Conservation (phyloP, 345 rosid species). For the Heritiera fomes region DNA sequence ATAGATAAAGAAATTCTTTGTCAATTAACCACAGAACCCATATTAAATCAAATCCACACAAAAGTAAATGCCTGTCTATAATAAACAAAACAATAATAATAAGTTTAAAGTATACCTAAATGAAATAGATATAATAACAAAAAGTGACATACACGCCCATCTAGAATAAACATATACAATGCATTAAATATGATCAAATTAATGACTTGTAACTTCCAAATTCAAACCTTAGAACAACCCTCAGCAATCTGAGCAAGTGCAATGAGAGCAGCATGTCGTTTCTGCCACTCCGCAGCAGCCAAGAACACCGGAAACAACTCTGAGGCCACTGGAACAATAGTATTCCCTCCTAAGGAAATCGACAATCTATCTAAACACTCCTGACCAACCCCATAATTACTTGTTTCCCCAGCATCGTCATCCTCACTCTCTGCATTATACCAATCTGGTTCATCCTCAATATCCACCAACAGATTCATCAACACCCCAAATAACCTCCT, state of each 20-base stretch:
- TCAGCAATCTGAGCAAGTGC: conserved; percentile 75
- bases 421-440: conserved; percentile 56
- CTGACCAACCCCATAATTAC: conserved; percentile 67
- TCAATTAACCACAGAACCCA: not conserved
- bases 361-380: conserved; percentile 73
- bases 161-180: not conserved
- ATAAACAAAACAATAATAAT: not conserved
- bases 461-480: conserved; percentile 62
- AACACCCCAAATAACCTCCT: conserved; percentile 52
- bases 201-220: conserved; percentile 1
- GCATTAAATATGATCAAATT: not conserved
- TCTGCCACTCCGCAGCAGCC: conserved; percentile 68
- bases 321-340: conserved; percentile 65
- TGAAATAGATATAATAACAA: not conserved
- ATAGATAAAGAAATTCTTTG: not conserved
- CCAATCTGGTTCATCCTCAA: conserved; percentile 74
- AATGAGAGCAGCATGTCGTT: conserved; percentile 69
- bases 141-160: not conserved
- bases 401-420: conserved; percentile 66
- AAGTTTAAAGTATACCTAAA: not conserved
- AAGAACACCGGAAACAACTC: conserved; percentile 50
- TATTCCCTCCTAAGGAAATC: conserved; percentile 64
- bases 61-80: not conserved
- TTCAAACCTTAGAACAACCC: conserved; percentile 68
- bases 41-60: too few relatives aligned